Base-by-base conservation (phyloP, 1,139 yeast species). In the Zygotorulaspora mrakii region DNA sequence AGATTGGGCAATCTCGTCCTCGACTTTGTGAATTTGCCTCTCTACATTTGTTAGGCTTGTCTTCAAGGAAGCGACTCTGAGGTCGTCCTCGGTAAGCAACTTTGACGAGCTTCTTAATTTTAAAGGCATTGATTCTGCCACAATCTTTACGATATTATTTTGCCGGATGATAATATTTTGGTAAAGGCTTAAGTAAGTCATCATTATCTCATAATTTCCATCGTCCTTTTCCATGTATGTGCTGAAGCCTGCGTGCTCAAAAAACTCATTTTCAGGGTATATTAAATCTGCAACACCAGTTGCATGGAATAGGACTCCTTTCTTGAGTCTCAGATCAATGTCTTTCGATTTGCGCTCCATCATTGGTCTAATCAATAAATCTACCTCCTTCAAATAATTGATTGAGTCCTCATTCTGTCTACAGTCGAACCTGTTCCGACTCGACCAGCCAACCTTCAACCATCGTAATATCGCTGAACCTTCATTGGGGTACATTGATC, bases 21-120 rank as follows among this genome's bases (percentile, higher is more conserved):
- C 48, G 13, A 57, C 14, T 24, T 46, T 40, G 2, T 34, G 24
- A 3, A 53, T 44, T 33, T 51, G 57, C 17, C 23, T 30, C 6
- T 45, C 35, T 11, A 54, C 29, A 17, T 42, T 47, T 5, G 13
- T 17, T 8, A 48, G 42, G 0, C 62, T 55, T 6, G 48, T 23
- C 40, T 64, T 64, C 14, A 65, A 45, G 20, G 60, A 54, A 1
- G 58, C 54, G 2, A 65, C 59, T 3, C 57, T 54, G 14, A 41
- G 38, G 42, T 66, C 70, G 31, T 58, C 54, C 13, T 59, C 65
- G 1, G 66, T 61, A 4, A 66, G 48, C 5, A 22, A 37, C 5
- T 24, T 32, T 4, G 43, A 31, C 20, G 43, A 44, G 5, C 27
- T 31, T 14, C 36, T 40, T 12, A 38, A 26, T 4, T 39, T 7